Base-by-base conservation (phyloP, 1,139 yeast species). In the Sugiyamaella paludigena region DNA sequence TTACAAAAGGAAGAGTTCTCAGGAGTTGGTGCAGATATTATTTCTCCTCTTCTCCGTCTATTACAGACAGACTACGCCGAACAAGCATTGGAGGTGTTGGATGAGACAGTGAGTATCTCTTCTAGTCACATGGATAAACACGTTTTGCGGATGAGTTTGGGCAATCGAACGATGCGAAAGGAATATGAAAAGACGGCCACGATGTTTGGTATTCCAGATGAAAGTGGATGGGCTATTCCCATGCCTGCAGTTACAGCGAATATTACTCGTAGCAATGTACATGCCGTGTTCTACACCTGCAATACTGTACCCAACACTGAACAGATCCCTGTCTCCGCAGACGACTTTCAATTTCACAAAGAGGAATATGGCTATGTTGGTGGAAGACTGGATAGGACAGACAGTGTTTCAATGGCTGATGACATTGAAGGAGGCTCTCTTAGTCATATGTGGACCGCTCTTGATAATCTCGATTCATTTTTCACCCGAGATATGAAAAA, bases 171-270 rank as follows among this genome's bases (percentile, higher is more conserved):
- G 2, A 74, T 85, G 60, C 80, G 84, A 59, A 87, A 85, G 55
- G 95, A 87, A 58, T 86, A 84, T 61, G 96, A 87, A 58, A 82
- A 80, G 58, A 84, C 95, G 1, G 92, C 95, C 0, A 88, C 97
- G 0, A 72, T 92, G 48, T 94, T 89, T 72, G 98, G 98, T 12
- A 83, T 91, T 19, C 98, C 98, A 0, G 96, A 89, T 52, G 96
- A 87, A n/a, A 83, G 84, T 63, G 99, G 99, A 0, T 94, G 99
- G 99, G 84, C 97, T 0, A 83, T 94, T 43, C 95, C 98, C 1
- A 85, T 87, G 92, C 96, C 98, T 0, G 87, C 91, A 0, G 81
- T 87, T 32, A 84, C 95, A 0, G 88, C 97, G 0, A 84, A 95
- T 0, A 79, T 85, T 10, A 87, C 98, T 0, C 74, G 98, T 56